Conservation (phyloP, 1,284 basidiomycete genomes). For the Somion occarium region DNA sequence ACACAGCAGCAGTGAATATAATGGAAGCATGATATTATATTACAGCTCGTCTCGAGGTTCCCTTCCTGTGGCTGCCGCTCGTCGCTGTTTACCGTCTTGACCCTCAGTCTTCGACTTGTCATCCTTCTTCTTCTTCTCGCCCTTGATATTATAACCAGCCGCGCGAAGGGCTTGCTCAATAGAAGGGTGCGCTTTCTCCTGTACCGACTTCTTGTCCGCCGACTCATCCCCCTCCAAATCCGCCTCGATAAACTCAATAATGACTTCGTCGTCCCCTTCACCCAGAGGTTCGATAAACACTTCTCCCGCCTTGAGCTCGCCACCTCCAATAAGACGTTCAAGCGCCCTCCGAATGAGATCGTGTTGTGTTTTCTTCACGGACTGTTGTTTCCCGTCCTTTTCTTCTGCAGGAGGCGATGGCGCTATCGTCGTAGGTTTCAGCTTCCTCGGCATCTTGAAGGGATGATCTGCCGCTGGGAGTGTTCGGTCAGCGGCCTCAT, state of each 20-base stretch:
- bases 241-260: conserved; percentile 5
- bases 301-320: conserved; percentile 36
- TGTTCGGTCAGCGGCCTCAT: conserved; percentile 26
- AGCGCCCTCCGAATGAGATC: conserved; percentile 29
- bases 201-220: conserved; percentile 20
- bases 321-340: conserved; percentile 32
- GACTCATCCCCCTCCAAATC: conserved; percentile 20
- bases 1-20: too few relatives aligned
- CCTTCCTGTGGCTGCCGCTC: conserved; percentile 18
- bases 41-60: conserved; percentile 6
- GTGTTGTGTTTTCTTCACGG: conserved; percentile 11
- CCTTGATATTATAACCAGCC: conserved; percentile 33
- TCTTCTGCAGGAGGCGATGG: conserved; percentile 22
- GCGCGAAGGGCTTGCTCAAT: conserved; percentile 38
- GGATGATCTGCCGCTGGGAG: conserved; percentile 53
- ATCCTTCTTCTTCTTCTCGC: conserved; percentile 20
- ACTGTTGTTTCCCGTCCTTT: conserved; percentile 8
- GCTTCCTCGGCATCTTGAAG: conserved; percentile 39
- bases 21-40: too few relatives aligned
- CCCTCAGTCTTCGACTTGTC: conserved; percentile 2
- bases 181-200: conserved; percentile 9
- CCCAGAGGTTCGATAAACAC: conserved; percentile 51
- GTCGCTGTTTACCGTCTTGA: neutral
- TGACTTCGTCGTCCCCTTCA: conserved; percentile 24
- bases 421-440: conserved; percentile 43